Evolutionary conservation across 2,329 filamentous ascomycete genomes (phyloP).

Genomic region (Fusarium algeriense): DNA sequence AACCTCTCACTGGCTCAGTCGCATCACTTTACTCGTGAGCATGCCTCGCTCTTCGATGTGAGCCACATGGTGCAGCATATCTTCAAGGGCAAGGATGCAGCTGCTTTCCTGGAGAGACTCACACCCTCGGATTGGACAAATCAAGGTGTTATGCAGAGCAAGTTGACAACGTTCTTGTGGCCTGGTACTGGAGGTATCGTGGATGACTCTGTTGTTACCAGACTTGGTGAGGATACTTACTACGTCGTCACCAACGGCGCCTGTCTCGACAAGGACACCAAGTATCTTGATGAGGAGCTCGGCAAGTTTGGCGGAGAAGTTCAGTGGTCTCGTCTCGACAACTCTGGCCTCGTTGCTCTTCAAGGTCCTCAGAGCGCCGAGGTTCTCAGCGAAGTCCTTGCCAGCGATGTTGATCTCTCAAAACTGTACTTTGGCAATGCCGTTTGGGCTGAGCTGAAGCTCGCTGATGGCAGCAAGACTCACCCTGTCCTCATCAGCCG

Average conservation of each 20-base stretch:
- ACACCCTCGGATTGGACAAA: constrained; percentile 80
- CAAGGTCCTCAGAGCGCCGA: constrained; percentile 84
- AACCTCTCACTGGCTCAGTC: constrained; percentile 83
- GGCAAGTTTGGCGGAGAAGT: constrained; percentile 64
- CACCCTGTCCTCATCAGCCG: constrained; percentile 76
- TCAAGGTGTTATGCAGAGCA: constrained; percentile 77
- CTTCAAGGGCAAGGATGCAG: constrained; percentile 83
- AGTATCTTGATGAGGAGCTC: constrained; percentile 80
- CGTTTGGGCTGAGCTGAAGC: constrained; percentile 72
- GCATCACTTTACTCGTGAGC: constrained; percentile 88
- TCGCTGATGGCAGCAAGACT: constrained; percentile 62
- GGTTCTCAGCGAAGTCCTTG: constrained; percentile 75
- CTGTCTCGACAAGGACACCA: constrained; percentile 88
- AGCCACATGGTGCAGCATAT: constrained; percentile 96
- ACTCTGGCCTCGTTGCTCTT: constrained; percentile 85
- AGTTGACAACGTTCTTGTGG: constrained; percentile 86
- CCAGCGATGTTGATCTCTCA: constrained; percentile 67
- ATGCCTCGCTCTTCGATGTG: constrained; percentile 94
- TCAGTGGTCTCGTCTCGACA: constrained; percentile 77
- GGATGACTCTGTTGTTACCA: constrained; percentile 92
- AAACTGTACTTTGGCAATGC: constrained; percentile 86
- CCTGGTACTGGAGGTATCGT: constrained; percentile 88
- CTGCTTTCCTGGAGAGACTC: constrained; percentile 83
- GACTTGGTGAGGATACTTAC: constrained; percentile 79
- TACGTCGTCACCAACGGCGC: constrained; percentile 97